These are phyloP conservation scores for Fusarium xyrophilum DNA, from an alignment of 2,329 filamentous ascomycete species.

Conservation along the genomic window DNA sequence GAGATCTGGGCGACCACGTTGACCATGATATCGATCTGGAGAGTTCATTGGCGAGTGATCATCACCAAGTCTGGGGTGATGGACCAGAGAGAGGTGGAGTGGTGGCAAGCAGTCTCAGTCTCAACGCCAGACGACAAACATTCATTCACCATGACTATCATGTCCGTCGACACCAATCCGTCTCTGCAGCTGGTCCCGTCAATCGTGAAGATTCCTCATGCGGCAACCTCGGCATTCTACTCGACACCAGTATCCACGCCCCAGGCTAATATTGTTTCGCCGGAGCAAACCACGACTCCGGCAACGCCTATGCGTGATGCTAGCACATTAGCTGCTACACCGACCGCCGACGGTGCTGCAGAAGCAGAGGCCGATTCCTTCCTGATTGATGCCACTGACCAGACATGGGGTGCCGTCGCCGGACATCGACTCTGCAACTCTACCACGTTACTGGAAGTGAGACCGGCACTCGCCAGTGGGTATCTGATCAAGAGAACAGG, in stretches of 20 bases:
- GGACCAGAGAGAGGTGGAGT: constrained; percentile 69
- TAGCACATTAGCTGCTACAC: constrained; percentile 54
- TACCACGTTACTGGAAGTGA: constrained; percentile 60
- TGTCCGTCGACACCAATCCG: constrained; percentile 71
- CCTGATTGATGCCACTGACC: constrained; percentile 75
- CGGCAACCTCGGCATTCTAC: constrained; percentile 55
- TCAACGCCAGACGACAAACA: constrained; percentile 60
- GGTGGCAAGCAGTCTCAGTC: constrained; percentile 62
- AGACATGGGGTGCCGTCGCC: constrained; percentile 77
- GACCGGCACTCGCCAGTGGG: constrained; percentile 66
- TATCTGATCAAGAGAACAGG: constrained; percentile 71
- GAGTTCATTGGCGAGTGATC: constrained; percentile 78
- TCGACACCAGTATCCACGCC: constrained; percentile 74
- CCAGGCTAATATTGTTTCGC: constrained; percentile 64
- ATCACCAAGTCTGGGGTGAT: constrained; percentile 75
- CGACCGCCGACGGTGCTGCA: constrained; percentile 51
- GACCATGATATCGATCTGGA: constrained; percentile 72
- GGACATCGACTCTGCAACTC: constrained; percentile 70
- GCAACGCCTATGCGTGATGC: constrained; percentile 55
- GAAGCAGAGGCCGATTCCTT: constrained; percentile 65
- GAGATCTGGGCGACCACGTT: constrained; percentile 82
- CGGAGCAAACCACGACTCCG: constrained; percentile 63
- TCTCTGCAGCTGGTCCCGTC: constrained; percentile 68
- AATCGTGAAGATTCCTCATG: constrained; percentile 55
- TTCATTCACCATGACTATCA: constrained; percentile 62